phyloP scores from a whole-genome alignment of 768 basidiomycete genomes.

The Rhodotorula sphaerocarpa region DNA sequence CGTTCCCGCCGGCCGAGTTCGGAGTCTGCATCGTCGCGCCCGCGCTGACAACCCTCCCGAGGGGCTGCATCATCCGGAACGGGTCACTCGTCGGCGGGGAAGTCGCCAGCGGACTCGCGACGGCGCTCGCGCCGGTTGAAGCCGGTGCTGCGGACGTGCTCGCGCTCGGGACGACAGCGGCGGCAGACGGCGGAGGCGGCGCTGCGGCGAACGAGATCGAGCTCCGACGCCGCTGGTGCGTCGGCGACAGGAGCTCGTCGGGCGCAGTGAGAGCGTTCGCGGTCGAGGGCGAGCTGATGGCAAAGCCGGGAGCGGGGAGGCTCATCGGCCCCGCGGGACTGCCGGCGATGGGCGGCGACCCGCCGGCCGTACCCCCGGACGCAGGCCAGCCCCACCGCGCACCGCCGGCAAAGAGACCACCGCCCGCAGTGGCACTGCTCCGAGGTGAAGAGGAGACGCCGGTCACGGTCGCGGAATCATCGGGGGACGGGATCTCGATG shows the following conservation, averaged over 20 bases:
- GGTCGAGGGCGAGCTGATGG: too few relatives aligned
- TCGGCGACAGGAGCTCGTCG: background rate
- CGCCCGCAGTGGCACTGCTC: background rate
- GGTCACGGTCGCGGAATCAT: too few relatives aligned
- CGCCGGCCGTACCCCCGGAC: background rate
- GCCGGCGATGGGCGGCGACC: background rate
- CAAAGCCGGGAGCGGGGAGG: too few relatives aligned
- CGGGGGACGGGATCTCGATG: background rate
- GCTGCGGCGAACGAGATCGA: background rate
- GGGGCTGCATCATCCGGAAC: slow-evolving; percentile 22
- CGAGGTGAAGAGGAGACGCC: background rate
- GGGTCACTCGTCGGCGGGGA: slow-evolving; percentile 4
- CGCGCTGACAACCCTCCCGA: slow-evolving; percentile 25
- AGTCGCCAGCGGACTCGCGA: background rate
- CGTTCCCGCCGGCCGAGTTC: background rate
- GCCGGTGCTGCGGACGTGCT: background rate
- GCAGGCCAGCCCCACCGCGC: slow-evolving; percentile 31
- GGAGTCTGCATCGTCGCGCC: slow-evolving; percentile 25
- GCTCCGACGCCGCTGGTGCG: background rate
- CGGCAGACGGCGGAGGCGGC: too few relatives aligned
- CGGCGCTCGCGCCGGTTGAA: background rate
- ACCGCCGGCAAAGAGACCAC: slow-evolving; percentile 18
- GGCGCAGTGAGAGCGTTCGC: too few relatives aligned
- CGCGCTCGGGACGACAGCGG: background rate
- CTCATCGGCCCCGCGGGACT: slow-evolving; percentile 1